phyloP scores from a whole-genome alignment of 371 early-diverging fungal genomes.

The Entomophthora muscae region DNA sequence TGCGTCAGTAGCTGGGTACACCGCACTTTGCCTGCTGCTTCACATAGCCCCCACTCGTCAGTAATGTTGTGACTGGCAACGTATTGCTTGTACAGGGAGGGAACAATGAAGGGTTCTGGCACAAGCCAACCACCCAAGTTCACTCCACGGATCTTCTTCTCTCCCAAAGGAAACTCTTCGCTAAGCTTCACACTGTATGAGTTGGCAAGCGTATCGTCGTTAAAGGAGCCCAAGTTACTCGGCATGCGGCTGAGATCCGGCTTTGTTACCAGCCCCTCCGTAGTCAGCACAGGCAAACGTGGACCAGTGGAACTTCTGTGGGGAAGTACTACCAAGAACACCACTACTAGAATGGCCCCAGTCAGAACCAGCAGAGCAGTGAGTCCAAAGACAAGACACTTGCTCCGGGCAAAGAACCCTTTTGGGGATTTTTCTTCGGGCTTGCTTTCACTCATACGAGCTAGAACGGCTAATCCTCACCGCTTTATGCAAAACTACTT shows the following conservation, averaged over 20 bases:
- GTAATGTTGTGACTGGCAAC: conserved; percentile 20
- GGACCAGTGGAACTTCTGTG: background rate
- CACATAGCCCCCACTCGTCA: too few relatives aligned
- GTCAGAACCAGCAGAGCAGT: background rate
- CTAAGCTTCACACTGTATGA: too few relatives aligned
- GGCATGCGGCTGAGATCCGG: background rate
- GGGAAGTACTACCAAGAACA: background rate
- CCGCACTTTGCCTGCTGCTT: too few relatives aligned
- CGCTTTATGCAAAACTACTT: too few relatives aligned
- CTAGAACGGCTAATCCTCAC: too few relatives aligned
- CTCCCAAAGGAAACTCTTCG: too few relatives aligned
- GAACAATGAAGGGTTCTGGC: too few relatives aligned
- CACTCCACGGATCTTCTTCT: too few relatives aligned
- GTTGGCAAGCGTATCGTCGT: background rate
- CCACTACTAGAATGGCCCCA: conserved; percentile 1
- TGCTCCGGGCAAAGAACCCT: background rate
- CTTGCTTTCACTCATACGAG: too few relatives aligned
- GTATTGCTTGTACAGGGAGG: too few relatives aligned
- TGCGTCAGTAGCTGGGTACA: conserved; percentile 29
- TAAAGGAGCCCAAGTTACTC: conserved; percentile 1
- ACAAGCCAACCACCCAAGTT: too few relatives aligned
- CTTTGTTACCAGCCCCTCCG: background rate
- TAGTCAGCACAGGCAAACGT: background rate
- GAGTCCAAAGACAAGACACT: background rate
- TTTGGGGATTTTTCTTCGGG: too few relatives aligned